phyloP scores from a whole-genome alignment of 2,329 filamentous ascomycete genomes.

The Emmonsiellopsis sp. region DNA sequence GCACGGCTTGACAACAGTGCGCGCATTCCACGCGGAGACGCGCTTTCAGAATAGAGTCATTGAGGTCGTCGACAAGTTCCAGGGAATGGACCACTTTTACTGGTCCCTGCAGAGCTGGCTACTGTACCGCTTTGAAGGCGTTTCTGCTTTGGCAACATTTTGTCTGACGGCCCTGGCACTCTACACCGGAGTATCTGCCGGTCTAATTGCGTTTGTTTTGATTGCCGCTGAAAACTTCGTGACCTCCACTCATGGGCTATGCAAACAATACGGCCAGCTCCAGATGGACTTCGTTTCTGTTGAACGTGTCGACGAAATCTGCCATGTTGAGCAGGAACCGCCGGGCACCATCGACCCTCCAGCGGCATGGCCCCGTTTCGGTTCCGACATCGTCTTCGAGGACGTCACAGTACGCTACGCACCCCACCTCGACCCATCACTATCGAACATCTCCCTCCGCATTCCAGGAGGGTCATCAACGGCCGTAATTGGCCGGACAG shows the following conservation, averaged over 20 bases:
- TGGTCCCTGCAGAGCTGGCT: slow-evolving; percentile 85
- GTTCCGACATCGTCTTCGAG: slow-evolving; percentile 66
- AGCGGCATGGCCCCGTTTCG: slow-evolving; percentile 64
- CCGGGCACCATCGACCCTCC: slow-evolving; percentile 60
- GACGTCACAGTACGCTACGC: slow-evolving; percentile 73
- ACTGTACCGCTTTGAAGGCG: slow-evolving; percentile 63
- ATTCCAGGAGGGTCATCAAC: slow-evolving; percentile 72
- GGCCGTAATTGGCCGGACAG: slow-evolving; percentile 69
- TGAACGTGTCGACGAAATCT: slow-evolving; percentile 73
- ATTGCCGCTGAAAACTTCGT: slow-evolving; percentile 60
- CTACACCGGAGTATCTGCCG: slow-evolving; percentile 64
- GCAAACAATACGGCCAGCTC: slow-evolving; percentile 70
- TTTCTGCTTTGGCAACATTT: slow-evolving; percentile 67
- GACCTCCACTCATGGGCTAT: slow-evolving; percentile 61
- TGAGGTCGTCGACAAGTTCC: slow-evolving; percentile 73
- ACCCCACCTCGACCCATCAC: slow-evolving; percentile 62
- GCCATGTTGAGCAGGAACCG: slow-evolving; percentile 68
- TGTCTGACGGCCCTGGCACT: slow-evolving; percentile 65
- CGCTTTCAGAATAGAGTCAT: slow-evolving; percentile 77
- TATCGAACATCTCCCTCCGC: slow-evolving; percentile 59
- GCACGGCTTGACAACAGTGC: slow-evolving; percentile 76
- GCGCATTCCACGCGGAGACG: slow-evolving; percentile 68
- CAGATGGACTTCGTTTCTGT: slow-evolving; percentile 91
- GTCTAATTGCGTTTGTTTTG: slow-evolving; percentile 75
- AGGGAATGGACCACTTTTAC: slow-evolving; percentile 94